Evolutionary conservation across 192 early-diverging fungal genomes (phyloP).

Genomic region (Ambispora gerdemannii): DNA sequence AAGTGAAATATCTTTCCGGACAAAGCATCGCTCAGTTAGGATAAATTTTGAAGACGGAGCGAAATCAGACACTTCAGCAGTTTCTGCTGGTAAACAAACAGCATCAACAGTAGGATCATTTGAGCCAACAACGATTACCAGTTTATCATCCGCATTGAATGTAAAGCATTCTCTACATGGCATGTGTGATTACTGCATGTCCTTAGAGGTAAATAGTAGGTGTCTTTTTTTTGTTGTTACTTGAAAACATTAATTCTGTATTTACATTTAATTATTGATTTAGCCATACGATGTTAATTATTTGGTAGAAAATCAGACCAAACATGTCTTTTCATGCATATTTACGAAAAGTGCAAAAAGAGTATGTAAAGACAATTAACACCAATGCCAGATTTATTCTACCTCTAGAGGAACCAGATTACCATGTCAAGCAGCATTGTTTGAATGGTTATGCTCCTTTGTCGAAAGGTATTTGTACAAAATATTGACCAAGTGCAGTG

Average conservation of each 20-base stretch:
- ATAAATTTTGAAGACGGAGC: slow-evolving; percentile 41
- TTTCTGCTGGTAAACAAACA: neutral
- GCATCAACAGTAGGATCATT: slow-evolving; percentile 34
- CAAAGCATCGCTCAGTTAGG: slow-evolving; percentile 36
- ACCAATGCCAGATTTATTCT: slow-evolving; percentile 57
- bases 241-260: too few species aligned
- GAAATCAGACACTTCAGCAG: neutral
- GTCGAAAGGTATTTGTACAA: slow-evolving; percentile 94
- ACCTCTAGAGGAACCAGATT: slow-evolving; percentile 83
- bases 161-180: slow-evolving; percentile 65
- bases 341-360: slow-evolving; percentile 67
- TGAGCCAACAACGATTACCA: too few species aligned
- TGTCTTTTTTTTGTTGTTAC: too few species aligned
- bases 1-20: slow-evolving; percentile 34
- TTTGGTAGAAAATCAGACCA: slow-evolving; percentile 86
- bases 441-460: slow-evolving; percentile 78
- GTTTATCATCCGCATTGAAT: neutral
- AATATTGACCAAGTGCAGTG: slow-evolving; percentile 92
- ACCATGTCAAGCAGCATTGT: slow-evolving; percentile 76
- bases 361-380: slow-evolving; percentile 61
- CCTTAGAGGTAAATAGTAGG: slow-evolving; percentile 59
- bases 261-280: too few species aligned
- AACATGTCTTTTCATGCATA: slow-evolving; percentile 97
- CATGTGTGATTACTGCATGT: slow-evolving; percentile 95
- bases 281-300: slow-evolving; percentile 84